Evolutionary conservation across 257 asterid species (phyloP).

Genomic region (Anisodus acutangulus): DNA sequence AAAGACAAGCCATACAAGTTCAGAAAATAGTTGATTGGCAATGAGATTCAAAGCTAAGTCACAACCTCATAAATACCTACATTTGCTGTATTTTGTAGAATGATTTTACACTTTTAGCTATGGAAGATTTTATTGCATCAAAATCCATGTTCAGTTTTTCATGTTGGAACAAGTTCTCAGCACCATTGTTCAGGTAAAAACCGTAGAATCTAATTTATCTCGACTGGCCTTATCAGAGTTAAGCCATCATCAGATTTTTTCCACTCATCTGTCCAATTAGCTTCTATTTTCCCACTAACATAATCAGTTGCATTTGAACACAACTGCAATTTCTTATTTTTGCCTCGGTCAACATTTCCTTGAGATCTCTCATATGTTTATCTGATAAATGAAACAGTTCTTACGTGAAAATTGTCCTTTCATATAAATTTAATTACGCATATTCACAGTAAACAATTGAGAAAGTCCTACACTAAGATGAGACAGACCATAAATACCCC

Average conservation of each 20-base stretch:
- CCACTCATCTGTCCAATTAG: background rate
- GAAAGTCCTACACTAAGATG: constrained; percentile 2
- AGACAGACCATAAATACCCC: background rate
- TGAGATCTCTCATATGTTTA: constrained; percentile 20
- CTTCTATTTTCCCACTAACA: background rate
- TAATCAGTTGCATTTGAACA: background rate
- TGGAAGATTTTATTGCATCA: constrained; percentile 18
- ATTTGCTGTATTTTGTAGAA: background rate
- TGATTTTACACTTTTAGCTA: constrained; percentile 12
- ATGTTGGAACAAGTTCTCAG: background rate
- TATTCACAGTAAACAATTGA: background rate
- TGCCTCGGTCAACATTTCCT: background rate
- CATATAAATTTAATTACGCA: background rate
- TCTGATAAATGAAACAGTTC: background rate
- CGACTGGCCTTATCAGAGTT: background rate
- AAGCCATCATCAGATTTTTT: constrained; percentile 19
- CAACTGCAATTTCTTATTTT: background rate
- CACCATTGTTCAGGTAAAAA: background rate
- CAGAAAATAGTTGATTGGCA: constrained; percentile 14
- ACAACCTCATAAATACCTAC: background rate
- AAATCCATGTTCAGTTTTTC: constrained; percentile 2
- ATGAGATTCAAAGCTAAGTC: background rate
- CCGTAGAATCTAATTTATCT: constrained; percentile 13
- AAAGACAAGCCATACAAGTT: background rate
- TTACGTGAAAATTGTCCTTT: background rate